Evolutionary conservation across 176 grass and related monocot genomes (phyloP), one percentile per base, ranked within the genome.

Genomic region (Oryza punctata): DNA sequence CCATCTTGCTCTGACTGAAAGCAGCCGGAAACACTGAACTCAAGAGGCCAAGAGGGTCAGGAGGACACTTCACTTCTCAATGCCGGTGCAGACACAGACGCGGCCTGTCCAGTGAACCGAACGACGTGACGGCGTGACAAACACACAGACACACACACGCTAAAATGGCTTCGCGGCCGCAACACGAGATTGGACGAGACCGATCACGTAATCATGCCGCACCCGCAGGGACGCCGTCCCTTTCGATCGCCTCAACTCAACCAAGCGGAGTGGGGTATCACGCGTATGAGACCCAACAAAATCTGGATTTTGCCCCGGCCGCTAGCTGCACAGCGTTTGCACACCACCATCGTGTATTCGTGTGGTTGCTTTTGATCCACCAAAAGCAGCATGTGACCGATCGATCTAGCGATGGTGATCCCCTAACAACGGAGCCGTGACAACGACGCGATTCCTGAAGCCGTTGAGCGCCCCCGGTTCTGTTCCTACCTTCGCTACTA

Each of bases 391-490:
- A 80, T 84, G 84, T 87, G 84, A 84, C 59, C 80, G 38, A 84
- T 59, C 80, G 38, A 87, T 84, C 74, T 80, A 79, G 66, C 77
- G 89, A 90, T 47, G 80, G 89, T 69, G 89, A 90, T 87, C 68
- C 7, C 75, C 47, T 30, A 87, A 84, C 80, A 21, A 80, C 10
- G 14, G 15, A 61, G 63, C 79, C 84, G 64, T 37, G 80, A 90
- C 8, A 87, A 52, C 3, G 80, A 90, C 63, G 18, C 73, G 67
- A 7, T 78, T 78, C 65, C 82, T 16, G 70, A 70, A 67, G 60
- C 60, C 28, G 71, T 54, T 50, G 15, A 13, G 13, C 41, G 57
- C 49, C 27, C 27, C 15, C 7, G 57, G 57, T 24, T 16, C 65
- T 16, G 72, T 10, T 87, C 33, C 24, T 43, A 33, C 54, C 40